Base-by-base conservation (phyloP, 345 rosid species). In the Eucalyptus urophylla region DNA sequence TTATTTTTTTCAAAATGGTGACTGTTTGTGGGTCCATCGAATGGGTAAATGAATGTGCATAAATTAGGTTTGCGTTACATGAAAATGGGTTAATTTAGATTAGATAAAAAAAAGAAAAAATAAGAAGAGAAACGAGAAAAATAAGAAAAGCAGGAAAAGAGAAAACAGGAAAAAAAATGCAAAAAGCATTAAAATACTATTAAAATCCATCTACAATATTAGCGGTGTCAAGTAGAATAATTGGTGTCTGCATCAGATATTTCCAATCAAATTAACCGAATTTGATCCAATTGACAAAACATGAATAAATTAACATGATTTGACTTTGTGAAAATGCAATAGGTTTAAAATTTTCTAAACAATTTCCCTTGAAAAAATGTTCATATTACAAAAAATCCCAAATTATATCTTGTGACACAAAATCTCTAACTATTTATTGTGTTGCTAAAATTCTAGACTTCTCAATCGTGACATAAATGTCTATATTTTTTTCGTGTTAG, bases 301-400 rank as follows among this genome's bases (percentile, higher is more conserved):
- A 0, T 9, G 13, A 24, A 56, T 22, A 22, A 4, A 24, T 22
- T 56, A 51, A 53, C 3, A 24, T 0, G 12, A 56, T 24, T 24
- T 56, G 62, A 56, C 0, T 2, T 4, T 0, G 29, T 56, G 29
- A 56, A 56, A 56, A 21, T 56, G 25, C 6, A 22, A 56, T 8
- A 8, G 3, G 0, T 8, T 1, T 22, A 56, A 1, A 8, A 56
- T 0, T 24, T 56, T 1, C 0, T 22, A 0, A 22, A 56, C 0
- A 56, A 9, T 8, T 56, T 56, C 1, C 29, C 1, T 1, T 1
- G 9, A 56, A 56, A 22, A 56, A 56, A 22, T 8, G 5, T 56
- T 22, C 6, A 56, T 56, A 24, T 24, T 1, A 10, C 29, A 56
- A 56, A 56, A 22, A 56, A 56, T 10, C 6, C 13, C 6, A 56